Evolutionary conservation across 2,329 filamentous ascomycete species (phyloP).

Genomic region (Fusarium irregulare): DNA sequence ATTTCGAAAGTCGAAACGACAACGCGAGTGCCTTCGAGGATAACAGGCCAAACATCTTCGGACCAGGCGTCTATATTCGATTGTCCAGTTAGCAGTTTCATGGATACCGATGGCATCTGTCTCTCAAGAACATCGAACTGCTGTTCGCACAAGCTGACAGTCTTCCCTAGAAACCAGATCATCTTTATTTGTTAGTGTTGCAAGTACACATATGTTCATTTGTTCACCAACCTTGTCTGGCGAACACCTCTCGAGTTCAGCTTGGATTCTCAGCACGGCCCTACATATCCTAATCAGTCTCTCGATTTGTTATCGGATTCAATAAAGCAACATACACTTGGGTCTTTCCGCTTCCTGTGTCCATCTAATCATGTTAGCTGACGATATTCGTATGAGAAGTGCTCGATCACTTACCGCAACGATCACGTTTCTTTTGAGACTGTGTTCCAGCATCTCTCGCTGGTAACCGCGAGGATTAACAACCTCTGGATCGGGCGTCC

Average conservation of each 20-base stretch:
- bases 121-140: constrained; percentile 69
- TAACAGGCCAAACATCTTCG: constrained; percentile 72
- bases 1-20: constrained; percentile 83
- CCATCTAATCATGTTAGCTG: constrained; percentile 68
- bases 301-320: neutral
- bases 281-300: constrained; percentile 53
- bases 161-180: constrained; percentile 81
- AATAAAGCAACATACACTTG: constrained; percentile 68
- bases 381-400: neutral
- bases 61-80: constrained; percentile 81
- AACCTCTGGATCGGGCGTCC: constrained; percentile 28
- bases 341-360: constrained; percentile 83
- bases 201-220: neutral
- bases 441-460: constrained; percentile 78
- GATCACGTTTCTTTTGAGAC: constrained; percentile 76
- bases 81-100: constrained; percentile 72
- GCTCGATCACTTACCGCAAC: constrained; percentile 66
- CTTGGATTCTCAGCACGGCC: constrained; percentile 74
- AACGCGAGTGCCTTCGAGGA: constrained; percentile 73
- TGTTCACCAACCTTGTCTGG: constrained; percentile 68
- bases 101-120: constrained; percentile 69
- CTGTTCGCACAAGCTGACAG: constrained; percentile 73
- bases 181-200: constrained; percentile 54
- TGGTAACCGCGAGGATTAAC: constrained; percentile 73
- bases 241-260: constrained; percentile 67